Percentiles rank a stretch among this genome's conserved stretches.
These are phyloP conservation scores for Penicillium simplicissimum DNA, from an alignment of 495 filamentous ascomycete genomes.

Conservation along the genomic window DNA sequence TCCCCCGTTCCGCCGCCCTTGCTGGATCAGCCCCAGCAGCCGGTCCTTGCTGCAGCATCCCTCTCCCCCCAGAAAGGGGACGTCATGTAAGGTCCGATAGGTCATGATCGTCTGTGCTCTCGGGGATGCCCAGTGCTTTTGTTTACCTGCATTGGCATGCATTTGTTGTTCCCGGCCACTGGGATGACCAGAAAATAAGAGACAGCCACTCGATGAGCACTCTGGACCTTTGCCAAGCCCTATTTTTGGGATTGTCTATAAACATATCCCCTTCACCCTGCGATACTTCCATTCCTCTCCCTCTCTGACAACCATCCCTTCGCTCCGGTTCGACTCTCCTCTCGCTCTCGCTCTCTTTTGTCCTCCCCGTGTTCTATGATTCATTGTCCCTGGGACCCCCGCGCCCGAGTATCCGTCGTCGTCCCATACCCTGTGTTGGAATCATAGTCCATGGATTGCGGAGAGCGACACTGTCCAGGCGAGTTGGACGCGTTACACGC, in stretches of 20 bases:
- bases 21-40: constrained; percentile 33
- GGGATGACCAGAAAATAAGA: not conserved
- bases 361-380: constrained; percentile 9
- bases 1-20: constrained; percentile 34
- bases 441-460: constrained; percentile 47
- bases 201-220: constrained; percentile 3
- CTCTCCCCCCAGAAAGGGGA: constrained; percentile 33
- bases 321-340: constrained; percentile 4
- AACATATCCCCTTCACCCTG: constrained; percentile 43
- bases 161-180: constrained; percentile 30
- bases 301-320: constrained; percentile 19
- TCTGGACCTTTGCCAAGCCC: constrained; percentile 15
- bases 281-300: constrained; percentile 19
- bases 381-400: constrained; percentile 4
- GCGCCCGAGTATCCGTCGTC: constrained; percentile 9
- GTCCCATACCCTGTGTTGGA: constrained; percentile 17
- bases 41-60: constrained; percentile 49
- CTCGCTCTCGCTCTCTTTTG: not conserved
- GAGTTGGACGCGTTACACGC: constrained; percentile 38
- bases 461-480: constrained; percentile 35
- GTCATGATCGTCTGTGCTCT: constrained; percentile 43
- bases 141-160: constrained; percentile 53
- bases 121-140: constrained; percentile 28
- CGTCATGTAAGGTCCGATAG: constrained; percentile 50
- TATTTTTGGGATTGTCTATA: constrained; percentile 40